These are phyloP conservation scores for Nothophoma quercina DNA, from an alignment of 2,329 filamentous ascomycete species.

Conservation along the genomic window DNA sequence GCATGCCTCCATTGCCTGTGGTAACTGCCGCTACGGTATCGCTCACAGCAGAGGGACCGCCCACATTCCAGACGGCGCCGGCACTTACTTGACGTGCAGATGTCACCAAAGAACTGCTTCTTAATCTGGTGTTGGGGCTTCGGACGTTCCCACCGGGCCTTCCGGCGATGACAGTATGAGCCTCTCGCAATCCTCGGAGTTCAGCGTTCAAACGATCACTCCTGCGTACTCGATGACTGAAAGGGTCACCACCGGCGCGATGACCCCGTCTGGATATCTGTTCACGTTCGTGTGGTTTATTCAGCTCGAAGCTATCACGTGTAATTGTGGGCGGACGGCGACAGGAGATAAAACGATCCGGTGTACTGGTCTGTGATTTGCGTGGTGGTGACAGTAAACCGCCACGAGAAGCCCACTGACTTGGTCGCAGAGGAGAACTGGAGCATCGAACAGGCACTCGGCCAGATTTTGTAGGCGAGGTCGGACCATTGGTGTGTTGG, in stretches of 20 bases:
- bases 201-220: conserved; percentile 44
- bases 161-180: conserved; percentile 37
- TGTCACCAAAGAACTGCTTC: conserved; percentile 30
- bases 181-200: conserved; percentile 41
- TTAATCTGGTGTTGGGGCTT: conserved; percentile 27
- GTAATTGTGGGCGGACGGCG: conserved; percentile 53
- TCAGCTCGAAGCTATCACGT: conserved; percentile 61
- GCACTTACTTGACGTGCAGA: conserved; percentile 62
- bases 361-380: conserved; percentile 44
- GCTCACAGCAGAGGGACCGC: conserved; percentile 68
- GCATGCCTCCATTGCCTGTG: conserved; percentile 68
- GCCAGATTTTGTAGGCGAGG: background rate
- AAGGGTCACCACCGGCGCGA: conserved; percentile 60
- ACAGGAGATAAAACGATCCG: conserved; percentile 67
- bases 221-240: conserved; percentile 53
- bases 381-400: conserved; percentile 29
- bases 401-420: conserved; percentile 40
- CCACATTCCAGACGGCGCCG: conserved; percentile 79
- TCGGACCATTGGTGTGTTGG: background rate
- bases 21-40: conserved; percentile 60
- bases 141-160: conserved; percentile 28
- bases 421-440: conserved; percentile 44
- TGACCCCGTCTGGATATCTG: conserved; percentile 57
- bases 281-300: conserved; percentile 56
- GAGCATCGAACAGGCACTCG: conserved; percentile 28